phyloP scores from a whole-genome alignment of 352 stramenopile genomes.

The Phytophthora podocarpi region DNA sequence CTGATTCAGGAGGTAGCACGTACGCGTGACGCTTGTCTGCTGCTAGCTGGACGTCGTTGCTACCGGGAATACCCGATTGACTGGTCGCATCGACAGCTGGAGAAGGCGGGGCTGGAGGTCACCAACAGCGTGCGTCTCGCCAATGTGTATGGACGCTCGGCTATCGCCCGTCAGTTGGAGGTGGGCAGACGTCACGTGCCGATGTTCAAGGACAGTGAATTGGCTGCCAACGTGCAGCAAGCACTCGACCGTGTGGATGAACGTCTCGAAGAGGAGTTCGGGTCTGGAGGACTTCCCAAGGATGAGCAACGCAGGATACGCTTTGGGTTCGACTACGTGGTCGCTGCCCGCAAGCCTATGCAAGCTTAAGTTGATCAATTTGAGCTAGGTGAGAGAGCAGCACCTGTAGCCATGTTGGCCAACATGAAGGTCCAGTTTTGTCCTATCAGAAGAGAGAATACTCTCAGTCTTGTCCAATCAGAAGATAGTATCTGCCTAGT shows the following conservation, averaged over 20 bases:
- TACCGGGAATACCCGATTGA: conserved; percentile 92
- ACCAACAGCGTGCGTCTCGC: conserved; percentile 65
- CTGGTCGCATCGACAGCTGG: conserved; percentile 86
- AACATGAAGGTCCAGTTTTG: neutral
- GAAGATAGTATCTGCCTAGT: neutral
- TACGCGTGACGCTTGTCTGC: conserved; percentile 88
- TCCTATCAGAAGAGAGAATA: neutral
- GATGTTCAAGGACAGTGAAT: conserved; percentile 65
- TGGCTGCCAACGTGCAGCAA: conserved; percentile 41
- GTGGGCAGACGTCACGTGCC: conserved; percentile 85
- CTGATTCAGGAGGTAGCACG: conserved; percentile 73
- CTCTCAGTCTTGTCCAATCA: conserved; percentile 24
- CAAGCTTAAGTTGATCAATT: neutral
- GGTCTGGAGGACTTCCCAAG: conserved; percentile 30
- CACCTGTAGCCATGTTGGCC: no score
- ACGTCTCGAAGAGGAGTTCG: conserved; percentile 34
- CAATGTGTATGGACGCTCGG: conserved; percentile 89
- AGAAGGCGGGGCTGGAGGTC: conserved; percentile 55
- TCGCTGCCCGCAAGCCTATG: conserved; percentile 49
- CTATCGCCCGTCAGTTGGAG: conserved; percentile 90
- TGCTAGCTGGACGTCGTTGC: conserved; percentile 85
- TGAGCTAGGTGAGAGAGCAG: no score
- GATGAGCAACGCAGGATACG: conserved; percentile 40
- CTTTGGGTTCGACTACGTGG: conserved; percentile 93
- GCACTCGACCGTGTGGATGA: conserved; percentile 69